Evolutionary conservation across 2,329 filamentous ascomycete genomes (phyloP).

Genomic region (Nigrograna mackinnonii): DNA sequence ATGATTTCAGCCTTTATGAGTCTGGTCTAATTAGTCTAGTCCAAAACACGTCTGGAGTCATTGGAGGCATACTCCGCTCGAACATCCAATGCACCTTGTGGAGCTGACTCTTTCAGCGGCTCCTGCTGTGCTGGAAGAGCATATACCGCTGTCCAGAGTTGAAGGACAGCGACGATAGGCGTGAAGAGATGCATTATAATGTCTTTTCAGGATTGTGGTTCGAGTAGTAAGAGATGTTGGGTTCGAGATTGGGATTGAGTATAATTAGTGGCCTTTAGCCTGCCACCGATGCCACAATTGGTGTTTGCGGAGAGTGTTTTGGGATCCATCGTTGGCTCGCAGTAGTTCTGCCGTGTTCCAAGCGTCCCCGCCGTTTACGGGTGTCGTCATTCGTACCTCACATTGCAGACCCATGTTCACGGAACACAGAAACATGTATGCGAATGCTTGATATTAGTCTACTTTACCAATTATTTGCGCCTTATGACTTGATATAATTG

Average conservation of each 20-base stretch:
- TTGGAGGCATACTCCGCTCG: slow-evolving; percentile 25
- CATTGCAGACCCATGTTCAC: slow-evolving; percentile 1
- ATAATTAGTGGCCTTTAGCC: too few relatives aligned
- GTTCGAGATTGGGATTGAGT: too few relatives aligned
- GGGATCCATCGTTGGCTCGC: too few relatives aligned
- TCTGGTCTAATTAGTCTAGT: slow-evolving; percentile 19
- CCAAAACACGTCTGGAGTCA: neutral
- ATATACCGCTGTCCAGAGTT: slow-evolving; percentile 14
- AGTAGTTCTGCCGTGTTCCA: neutral
- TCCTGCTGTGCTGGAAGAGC: slow-evolving; percentile 34
- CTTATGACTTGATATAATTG: too few relatives aligned
- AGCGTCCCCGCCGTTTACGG: neutral
- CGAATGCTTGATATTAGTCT: too few relatives aligned
- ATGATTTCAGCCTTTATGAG: slow-evolving; percentile 45
- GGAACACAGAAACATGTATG: too few relatives aligned
- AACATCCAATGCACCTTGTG: slow-evolving; percentile 24
- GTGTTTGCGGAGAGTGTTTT: too few relatives aligned
- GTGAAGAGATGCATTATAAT: neutral
- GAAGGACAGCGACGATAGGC: slow-evolving; percentile 15
- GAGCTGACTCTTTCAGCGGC: slow-evolving; percentile 15
- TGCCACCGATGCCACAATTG: too few relatives aligned
- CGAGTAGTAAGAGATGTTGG: too few relatives aligned
- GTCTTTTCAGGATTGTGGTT: too few relatives aligned
- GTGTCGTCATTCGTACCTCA: neutral
- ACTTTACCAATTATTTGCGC: too few relatives aligned